Evolutionary conservation across 345 rosid genomes (phyloP).

Genomic region (Brassica nigra): DNA sequence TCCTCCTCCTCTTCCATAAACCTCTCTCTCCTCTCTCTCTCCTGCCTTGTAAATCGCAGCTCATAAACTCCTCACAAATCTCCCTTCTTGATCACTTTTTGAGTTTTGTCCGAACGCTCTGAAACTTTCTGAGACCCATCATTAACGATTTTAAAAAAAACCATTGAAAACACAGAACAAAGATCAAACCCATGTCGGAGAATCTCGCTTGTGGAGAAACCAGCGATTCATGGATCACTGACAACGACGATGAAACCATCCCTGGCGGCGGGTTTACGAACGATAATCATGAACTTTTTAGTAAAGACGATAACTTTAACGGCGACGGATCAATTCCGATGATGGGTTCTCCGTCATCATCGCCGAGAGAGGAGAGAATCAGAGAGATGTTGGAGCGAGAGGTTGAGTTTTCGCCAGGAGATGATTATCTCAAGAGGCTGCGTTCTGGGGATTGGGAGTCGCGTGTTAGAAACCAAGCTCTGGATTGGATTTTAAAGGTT

Average conservation of each 20-base stretch:
- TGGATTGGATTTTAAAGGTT: slow-evolving; percentile 76
- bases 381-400: slow-evolving; percentile 59
- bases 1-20: slow-evolving; percentile 10
- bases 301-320: slow-evolving; percentile 35
- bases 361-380: slow-evolving; percentile 50
- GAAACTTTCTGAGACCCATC: slow-evolving; percentile 16
- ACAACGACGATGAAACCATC: slow-evolving; percentile 37
- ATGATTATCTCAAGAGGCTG: slow-evolving; percentile 58
- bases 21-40: slow-evolving; percentile 35
- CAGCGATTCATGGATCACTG: slow-evolving; percentile 47
- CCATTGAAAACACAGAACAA: not conserved
- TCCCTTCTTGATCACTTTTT: slow-evolving; percentile 31
- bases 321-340: slow-evolving; percentile 42
- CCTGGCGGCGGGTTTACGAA: slow-evolving; percentile 21
- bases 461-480: slow-evolving; percentile 56
- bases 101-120: slow-evolving; percentile 34
- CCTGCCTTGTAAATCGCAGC: slow-evolving; percentile 38
- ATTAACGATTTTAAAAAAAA: slow-evolving; percentile 9
- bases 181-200: slow-evolving; percentile 47
- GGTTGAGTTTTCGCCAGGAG: slow-evolving; percentile 50
- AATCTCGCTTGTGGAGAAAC: slow-evolving; percentile 60
- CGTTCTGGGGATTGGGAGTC: slow-evolving; percentile 58
- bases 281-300: slow-evolving; percentile 9
- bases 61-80: slow-evolving; percentile 29
- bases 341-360: slow-evolving; percentile 38